Evolutionary conservation across 169 alveolate genomes (phyloP).

Genomic region (Babesia caballi): DNA sequence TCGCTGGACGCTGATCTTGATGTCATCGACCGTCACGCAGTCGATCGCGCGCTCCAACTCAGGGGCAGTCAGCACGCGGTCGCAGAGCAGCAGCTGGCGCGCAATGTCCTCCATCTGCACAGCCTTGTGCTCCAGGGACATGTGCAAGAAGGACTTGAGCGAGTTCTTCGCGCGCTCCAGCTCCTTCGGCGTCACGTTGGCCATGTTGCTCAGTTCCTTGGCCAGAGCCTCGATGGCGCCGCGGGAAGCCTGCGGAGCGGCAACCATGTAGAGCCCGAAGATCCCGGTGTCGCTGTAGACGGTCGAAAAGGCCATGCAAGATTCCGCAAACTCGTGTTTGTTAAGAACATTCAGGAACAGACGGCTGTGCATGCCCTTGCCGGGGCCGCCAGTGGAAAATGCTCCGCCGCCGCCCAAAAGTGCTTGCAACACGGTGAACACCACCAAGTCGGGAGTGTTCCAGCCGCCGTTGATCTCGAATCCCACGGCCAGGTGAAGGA

Average conservation of each 20-base stretch:
- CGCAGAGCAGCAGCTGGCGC: slow-evolving; percentile 77
- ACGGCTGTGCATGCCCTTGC: slow-evolving; percentile 89
- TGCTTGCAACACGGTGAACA: slow-evolving; percentile 80
- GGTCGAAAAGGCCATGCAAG: slow-evolving; percentile 86
- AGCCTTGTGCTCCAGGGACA: slow-evolving; percentile 78
- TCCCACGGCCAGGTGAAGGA: slow-evolving; percentile 82
- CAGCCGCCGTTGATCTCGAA: slow-evolving; percentile 75
- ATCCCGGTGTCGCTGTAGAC: slow-evolving; percentile 86
- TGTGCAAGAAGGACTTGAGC: slow-evolving; percentile 74
- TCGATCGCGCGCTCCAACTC: slow-evolving; percentile 76
- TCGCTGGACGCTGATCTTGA: slow-evolving; percentile 59
- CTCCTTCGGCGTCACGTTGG: slow-evolving; percentile 72
- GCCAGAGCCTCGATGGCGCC: slow-evolving; percentile 73
- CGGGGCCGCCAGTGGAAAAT: slow-evolving; percentile 91
- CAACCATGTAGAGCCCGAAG: slow-evolving; percentile 83
- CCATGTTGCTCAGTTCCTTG: slow-evolving; percentile 73
- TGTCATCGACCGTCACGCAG: slow-evolving; percentile 71
- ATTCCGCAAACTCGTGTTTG: slow-evolving; percentile 82
- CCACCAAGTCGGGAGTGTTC: slow-evolving; percentile 77
- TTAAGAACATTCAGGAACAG: slow-evolving; percentile 82
- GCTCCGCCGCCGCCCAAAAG: slow-evolving; percentile 91
- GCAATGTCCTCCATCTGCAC: slow-evolving; percentile 83
- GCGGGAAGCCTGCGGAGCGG: slow-evolving; percentile 71
- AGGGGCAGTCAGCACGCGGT: slow-evolving; percentile 69
- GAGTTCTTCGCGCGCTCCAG: slow-evolving; percentile 82